phyloP scores from a whole-genome alignment of 2,329 filamentous ascomycete genomes.

The Scytalidium lignicola region DNA sequence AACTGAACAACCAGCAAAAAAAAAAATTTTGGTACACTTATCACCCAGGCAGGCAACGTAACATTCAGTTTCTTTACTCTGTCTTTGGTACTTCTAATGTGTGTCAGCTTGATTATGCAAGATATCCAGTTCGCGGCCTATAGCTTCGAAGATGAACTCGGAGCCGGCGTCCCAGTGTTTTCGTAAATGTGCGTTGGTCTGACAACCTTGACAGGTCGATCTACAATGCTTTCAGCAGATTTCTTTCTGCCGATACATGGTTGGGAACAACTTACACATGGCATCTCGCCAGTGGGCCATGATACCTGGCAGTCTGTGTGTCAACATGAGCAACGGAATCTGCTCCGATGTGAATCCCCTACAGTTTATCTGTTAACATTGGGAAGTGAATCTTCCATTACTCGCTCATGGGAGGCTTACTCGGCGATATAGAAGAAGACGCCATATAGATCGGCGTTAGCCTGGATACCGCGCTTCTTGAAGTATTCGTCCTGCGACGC shows the following conservation, averaged over 20 bases:
- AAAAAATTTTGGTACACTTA: too few relatives aligned
- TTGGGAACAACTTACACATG: constrained; percentile 14
- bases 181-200: neutral
- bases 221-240: neutral
- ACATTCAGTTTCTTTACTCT: too few relatives aligned
- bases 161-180: neutral
- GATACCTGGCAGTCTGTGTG: constrained; percentile 17
- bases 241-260: constrained; percentile 10
- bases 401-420: constrained; percentile 16
- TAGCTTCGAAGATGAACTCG: too few relatives aligned
- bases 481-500: constrained; percentile 34
- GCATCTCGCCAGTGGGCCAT: constrained; percentile 28
- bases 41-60: too few relatives aligned
- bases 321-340: neutral
- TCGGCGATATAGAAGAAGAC: constrained; percentile 37
- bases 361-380: neutral
- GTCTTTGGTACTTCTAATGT: too few relatives aligned
- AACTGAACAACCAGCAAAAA: too few relatives aligned
- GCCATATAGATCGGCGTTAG: constrained; percentile 41
- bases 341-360: neutral
- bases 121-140: too few relatives aligned
- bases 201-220: neutral
- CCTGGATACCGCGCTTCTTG: constrained; percentile 30
- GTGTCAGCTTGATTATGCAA: too few relatives aligned
- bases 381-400: neutral